Percentiles rank a stretch among this genome's conserved stretches.
Conservation (phyloP, 2,329 filamentous ascomycete genomes). For the Proliferodiscus dingleyae region DNA sequence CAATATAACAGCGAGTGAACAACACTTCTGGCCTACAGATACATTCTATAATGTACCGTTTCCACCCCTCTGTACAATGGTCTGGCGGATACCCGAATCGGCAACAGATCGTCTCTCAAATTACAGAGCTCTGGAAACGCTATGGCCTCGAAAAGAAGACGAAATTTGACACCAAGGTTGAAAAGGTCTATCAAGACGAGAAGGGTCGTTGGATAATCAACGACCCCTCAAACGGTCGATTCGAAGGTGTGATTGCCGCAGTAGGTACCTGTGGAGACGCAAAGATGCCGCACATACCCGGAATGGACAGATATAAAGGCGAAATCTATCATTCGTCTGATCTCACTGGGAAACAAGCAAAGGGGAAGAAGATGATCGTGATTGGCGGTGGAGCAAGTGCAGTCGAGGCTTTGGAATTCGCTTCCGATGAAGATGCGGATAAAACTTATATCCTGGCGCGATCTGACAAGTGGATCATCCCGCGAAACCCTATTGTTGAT, state of each 20-base stretch:
- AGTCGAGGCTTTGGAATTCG: constrained; percentile 79
- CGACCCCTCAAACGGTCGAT: constrained; percentile 61
- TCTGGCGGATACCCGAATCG: constrained; percentile 71
- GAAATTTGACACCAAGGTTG: constrained; percentile 64
- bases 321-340: constrained; percentile 70
- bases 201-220: constrained; percentile 75
- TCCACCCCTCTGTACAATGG: constrained; percentile 76
- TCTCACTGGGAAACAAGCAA: constrained; percentile 66
- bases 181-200: constrained; percentile 63
- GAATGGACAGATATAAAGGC: constrained; percentile 69
- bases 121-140: constrained; percentile 66
- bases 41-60: constrained; percentile 82
- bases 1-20: constrained; percentile 59
- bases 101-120: constrained; percentile 68
- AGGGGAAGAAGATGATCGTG: constrained; percentile 70
- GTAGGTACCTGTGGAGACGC: constrained; percentile 77
- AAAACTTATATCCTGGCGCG: constrained; percentile 70
- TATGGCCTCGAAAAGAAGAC: constrained; percentile 70
- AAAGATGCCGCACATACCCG: constrained; percentile 65
- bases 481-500: constrained; percentile 71
- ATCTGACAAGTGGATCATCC: constrained; percentile 84
- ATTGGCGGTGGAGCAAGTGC: constrained; percentile 78
- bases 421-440: constrained; percentile 58
- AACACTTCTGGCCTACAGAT: constrained; percentile 79
- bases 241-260: constrained; percentile 74